Base-by-base conservation (phyloP, 129 eudicot genomes). In the Artemisia tridentata region DNA sequence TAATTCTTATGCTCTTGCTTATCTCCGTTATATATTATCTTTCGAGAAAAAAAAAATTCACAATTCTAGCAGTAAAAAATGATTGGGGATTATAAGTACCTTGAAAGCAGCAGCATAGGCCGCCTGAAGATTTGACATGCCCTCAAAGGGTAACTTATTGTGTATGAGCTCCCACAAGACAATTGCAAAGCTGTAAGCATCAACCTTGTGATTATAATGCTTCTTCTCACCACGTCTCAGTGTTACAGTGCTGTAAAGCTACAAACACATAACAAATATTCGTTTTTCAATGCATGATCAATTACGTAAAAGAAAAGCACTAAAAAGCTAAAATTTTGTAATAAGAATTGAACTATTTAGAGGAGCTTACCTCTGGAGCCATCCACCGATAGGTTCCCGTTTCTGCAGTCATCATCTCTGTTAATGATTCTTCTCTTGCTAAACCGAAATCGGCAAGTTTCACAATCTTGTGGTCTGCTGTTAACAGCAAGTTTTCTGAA, bases 351-450 rank as follows among this genome's bases (percentile, higher is more conserved):
- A 13, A 60, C 23, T 11, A 64, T 81, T 52, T 50, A 38, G 31
- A 59, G 47, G 62, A 15, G 34, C 48, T 60, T 75, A 89, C 96
- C 88, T 90, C 93, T 4, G 96, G 96, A 65, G 96, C 96, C 96
- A 90, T 90, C 96, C 96, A 86, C 12, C 96, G 90, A 62, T 87
- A 90, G 9, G 95, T 90, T 80, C 95, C 97, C 0, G 95, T 90
- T 76, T 87, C 97, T 50, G 97, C 91, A 27, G 97, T 90, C 97
- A 90, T 90, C 95, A 87, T 87, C 79, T 90, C 97, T 15, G 97
- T 90, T 80, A 87, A 79, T 3, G 95, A 78, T 65, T 90, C 97
- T 77, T 87, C 95, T 75, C 97, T 90, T 13, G 97, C 97, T 75
- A 90, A 77, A 63, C 97, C 97, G 72, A 90, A 87, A 78, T 90